These are phyloP conservation scores for Cyanidioschyzon merolae DNA, from an alignment of 23 red algal species.

Conservation along the genomic window DNA sequence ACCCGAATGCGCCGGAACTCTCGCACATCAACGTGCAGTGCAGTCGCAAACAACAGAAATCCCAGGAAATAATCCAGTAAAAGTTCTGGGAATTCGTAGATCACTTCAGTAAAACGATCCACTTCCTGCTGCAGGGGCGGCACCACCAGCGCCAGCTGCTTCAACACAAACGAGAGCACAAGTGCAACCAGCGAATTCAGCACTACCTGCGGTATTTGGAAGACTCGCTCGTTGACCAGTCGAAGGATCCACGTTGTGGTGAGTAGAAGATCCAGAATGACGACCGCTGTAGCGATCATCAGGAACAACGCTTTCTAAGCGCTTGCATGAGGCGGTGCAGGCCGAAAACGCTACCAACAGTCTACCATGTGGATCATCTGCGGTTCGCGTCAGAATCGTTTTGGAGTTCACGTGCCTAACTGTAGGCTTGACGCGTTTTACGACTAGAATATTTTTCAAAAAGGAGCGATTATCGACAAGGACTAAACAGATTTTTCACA, in stretches of 20 bases:
- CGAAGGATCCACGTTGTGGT: neutral
- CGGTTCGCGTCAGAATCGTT: too few relatives aligned
- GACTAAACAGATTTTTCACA: too few relatives aligned
- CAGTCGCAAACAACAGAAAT: constrained; percentile 84
- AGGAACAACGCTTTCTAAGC: too few relatives aligned
- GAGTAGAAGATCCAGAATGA: constrained; percentile 1
- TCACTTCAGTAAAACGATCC: neutral
- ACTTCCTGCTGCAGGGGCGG: neutral
- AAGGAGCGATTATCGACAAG: too few relatives aligned
- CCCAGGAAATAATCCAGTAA: constrained; percentile 86
- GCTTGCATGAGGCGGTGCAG: too few relatives aligned
- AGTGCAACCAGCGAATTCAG: neutral
- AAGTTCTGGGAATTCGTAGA: constrained; percentile 59
- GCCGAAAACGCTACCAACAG: too few relatives aligned
- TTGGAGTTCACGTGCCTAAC: too few relatives aligned
- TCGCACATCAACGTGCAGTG: constrained; percentile 82
- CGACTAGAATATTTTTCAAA: too few relatives aligned
- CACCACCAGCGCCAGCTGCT: neutral
- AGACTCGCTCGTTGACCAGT: neutral
- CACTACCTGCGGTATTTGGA: neutral
- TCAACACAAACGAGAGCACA: neutral
- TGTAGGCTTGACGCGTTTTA: too few relatives aligned
- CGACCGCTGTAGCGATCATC: neutral
- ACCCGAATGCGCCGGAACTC: constrained; percentile 62
- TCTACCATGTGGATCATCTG: too few relatives aligned